phyloP scores from a whole-genome alignment of 176 grass and related monocot genomes.

The Raddia guianensis region DNA sequence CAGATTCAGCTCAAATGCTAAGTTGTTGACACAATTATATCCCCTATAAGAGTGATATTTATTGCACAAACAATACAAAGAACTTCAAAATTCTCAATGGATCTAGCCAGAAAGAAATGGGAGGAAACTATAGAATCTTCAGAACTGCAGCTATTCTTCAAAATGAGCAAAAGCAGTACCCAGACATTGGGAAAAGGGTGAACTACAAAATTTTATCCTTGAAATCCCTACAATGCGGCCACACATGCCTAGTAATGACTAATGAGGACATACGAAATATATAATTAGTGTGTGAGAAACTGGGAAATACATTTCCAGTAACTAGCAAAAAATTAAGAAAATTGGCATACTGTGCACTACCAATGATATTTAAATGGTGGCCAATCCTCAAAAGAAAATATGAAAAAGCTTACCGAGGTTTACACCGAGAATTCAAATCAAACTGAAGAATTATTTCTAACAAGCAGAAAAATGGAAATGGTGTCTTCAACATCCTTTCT shows the following conservation, averaged over 20 bases:
- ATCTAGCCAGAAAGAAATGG: not conserved
- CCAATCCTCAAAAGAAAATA: not conserved
- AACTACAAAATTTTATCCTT: not conserved
- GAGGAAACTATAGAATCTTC: not conserved
- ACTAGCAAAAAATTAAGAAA: not conserved
- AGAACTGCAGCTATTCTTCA: constrained; percentile 2
- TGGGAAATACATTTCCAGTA: not conserved
- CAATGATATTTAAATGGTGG: not conserved
- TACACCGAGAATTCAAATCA: not conserved
- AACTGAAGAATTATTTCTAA: not conserved
- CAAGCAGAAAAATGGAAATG: not conserved
- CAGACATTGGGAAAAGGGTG: not conserved
- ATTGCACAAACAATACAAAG: constrained; percentile 9
- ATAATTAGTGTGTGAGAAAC: not conserved
- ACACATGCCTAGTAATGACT: not conserved
- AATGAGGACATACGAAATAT: not conserved
- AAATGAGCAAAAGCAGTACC: constrained; percentile 12
- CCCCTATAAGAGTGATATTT: not conserved
- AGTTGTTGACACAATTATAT: not conserved
- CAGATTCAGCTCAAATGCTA: constrained; percentile 12
- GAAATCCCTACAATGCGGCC: not conserved
- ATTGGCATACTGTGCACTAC: not conserved
- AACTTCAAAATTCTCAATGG: not conserved
- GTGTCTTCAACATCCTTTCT: not conserved
- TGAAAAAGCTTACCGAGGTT: not conserved